Evolutionary conservation across 192 early-diverging fungal species (phyloP).

Genomic region (Coemansia sp.): DNA sequence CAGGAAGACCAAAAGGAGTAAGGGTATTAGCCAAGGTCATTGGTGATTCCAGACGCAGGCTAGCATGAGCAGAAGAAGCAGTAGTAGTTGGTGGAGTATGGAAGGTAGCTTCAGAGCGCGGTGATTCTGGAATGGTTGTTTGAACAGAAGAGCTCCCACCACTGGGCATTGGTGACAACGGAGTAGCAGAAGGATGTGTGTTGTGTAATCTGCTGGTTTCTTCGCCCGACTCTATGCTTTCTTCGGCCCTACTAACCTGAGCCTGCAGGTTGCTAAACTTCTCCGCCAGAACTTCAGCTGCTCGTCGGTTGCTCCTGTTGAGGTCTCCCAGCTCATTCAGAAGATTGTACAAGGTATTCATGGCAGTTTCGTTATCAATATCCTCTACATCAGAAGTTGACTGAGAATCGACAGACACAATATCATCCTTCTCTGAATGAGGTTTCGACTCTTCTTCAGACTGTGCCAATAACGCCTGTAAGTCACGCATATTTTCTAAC

Average conservation of each 20-base stretch:
- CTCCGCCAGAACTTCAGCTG: constrained; percentile 37
- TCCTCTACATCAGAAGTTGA: constrained; percentile 40
- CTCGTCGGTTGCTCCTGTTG: constrained; percentile 43
- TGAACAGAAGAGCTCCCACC: constrained; percentile 1
- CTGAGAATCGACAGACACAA: not conserved
- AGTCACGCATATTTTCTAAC: constrained; percentile 30
- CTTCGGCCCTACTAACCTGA: constrained; percentile 21
- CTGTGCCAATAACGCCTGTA: constrained; percentile 27
- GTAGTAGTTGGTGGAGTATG: constrained; percentile 27
- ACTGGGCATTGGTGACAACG: not conserved
- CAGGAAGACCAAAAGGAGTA: not conserved
- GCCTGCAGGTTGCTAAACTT: constrained; percentile 38
- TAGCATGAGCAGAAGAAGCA: constrained; percentile 6
- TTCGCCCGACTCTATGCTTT: constrained; percentile 6
- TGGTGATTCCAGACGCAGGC: constrained; percentile 9
- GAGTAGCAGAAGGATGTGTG: not conserved
- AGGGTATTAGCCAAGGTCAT: not conserved
- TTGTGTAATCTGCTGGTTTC: not conserved
- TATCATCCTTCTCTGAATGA: not conserved
- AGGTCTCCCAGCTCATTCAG: constrained; percentile 48
- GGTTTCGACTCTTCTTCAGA: not conserved
- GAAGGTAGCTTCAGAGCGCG: constrained; percentile 18
- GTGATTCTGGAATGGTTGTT: not conserved
- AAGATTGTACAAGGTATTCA: constrained; percentile 51
- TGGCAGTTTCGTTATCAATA: constrained; percentile 46